Evolutionary conservation across 2,329 filamentous ascomycete genomes (phyloP).

Genomic region (Xylariaceae sp.): DNA sequence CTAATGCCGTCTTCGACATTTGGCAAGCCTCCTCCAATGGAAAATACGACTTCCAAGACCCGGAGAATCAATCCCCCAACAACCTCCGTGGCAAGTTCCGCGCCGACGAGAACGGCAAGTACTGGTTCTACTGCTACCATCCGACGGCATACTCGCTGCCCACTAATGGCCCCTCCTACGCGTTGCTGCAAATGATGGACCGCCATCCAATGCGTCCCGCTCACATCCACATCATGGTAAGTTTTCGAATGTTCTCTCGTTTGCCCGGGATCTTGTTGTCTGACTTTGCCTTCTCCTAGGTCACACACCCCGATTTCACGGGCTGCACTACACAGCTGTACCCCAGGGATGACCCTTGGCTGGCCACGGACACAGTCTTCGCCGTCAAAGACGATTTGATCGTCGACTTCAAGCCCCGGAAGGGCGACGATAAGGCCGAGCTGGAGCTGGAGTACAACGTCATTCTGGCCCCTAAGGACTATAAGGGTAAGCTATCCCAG

Average conservation of each 20-base stretch:
- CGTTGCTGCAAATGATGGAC: conserved; percentile 44
- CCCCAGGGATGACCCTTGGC: conserved; percentile 62
- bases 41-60: conserved; percentile 73
- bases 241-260: conserved; percentile 7
- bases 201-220: conserved; percentile 47
- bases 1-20: conserved; percentile 67
- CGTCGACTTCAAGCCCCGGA: conserved; percentile 46
- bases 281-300: conserved; percentile 24
- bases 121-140: conserved; percentile 70
- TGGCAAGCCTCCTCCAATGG: conserved; percentile 75
- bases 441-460: conserved; percentile 38
- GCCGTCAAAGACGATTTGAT: conserved; percentile 52
- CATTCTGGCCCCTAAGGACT: conserved; percentile 42
- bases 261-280: neutral
- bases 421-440: conserved; percentile 31
- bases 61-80: conserved; percentile 64
- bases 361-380: conserved; percentile 49
- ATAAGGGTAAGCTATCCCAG: conserved; percentile 39
- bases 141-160: conserved; percentile 70
- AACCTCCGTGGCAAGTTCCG: conserved; percentile 75
- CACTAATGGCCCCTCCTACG: conserved; percentile 51
- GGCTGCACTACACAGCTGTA: conserved; percentile 74
- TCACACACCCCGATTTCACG: conserved; percentile 62
- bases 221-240: conserved; percentile 50
- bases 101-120: conserved; percentile 64